phyloP scores from a whole-genome alignment of 768 basidiomycete genomes.

The Porpolomopsis calyptriformis region DNA sequence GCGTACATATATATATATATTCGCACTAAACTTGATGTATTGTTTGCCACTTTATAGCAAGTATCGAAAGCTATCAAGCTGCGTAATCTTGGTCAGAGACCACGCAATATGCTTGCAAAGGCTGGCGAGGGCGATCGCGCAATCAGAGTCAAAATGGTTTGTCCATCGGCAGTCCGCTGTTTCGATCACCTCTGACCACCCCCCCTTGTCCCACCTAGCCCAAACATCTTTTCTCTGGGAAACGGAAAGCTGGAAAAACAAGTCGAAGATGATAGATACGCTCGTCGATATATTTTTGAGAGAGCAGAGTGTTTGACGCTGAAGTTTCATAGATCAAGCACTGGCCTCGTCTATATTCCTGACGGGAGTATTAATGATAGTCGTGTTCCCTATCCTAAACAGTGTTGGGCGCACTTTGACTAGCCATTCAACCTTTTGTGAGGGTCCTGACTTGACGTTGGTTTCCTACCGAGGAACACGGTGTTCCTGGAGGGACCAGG shows the following conservation, averaged over 20 bases:
- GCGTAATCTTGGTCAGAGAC: slow-evolving; percentile 78
- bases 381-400: too few species aligned
- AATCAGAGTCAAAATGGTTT: slow-evolving; percentile 75
- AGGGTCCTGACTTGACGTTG: too few species aligned
- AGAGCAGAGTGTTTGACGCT: too few species aligned
- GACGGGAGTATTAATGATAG: too few species aligned
- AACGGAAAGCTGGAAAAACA: slow-evolving; percentile 79
- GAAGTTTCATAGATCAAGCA: too few species aligned
- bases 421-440: too few species aligned
- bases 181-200: not conserved
- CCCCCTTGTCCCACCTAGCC: slow-evolving; percentile 38
- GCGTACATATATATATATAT: slow-evolving; percentile 18
- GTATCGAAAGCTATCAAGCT: slow-evolving; percentile 67
- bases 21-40: not conserved
- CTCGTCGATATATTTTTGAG: too few species aligned
- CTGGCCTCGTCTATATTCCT: too few species aligned
- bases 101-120: slow-evolving; percentile 78
- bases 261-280: slow-evolving; percentile 45
- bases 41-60: slow-evolving; percentile 42
- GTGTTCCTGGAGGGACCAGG: too few species aligned
- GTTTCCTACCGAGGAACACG: too few species aligned
- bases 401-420: too few species aligned
- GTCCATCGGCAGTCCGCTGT: slow-evolving; percentile 14
- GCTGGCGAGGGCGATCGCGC: slow-evolving; percentile 85
- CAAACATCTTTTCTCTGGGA: slow-evolving; percentile 78